A percentile compares a stretch with the other conserved stretches of the same genome.
These are phyloP conservation scores for Trichocladium uniseriatum DNA, from an alignment of 495 filamentous ascomycete species.

Conservation along the genomic window DNA sequence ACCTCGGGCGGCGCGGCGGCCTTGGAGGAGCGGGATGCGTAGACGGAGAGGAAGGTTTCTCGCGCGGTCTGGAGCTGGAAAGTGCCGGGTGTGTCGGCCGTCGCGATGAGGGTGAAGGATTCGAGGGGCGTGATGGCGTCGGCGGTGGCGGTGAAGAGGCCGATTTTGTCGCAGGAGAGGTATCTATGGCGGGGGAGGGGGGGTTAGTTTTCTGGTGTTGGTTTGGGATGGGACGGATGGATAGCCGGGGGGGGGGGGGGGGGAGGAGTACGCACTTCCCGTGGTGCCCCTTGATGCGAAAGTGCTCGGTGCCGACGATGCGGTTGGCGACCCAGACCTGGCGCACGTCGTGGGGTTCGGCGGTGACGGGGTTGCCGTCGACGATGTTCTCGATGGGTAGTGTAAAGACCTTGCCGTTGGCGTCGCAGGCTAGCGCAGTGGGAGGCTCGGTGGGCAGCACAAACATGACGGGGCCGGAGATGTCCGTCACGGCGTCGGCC, in stretches of 20 bases:
- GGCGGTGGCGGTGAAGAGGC: constrained; percentile 62
- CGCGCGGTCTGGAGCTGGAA: constrained; percentile 61
- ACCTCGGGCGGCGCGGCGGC: constrained; percentile 48
- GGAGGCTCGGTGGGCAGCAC: constrained; percentile 61
- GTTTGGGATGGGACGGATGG: neutral
- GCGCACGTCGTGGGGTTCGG: constrained; percentile 87
- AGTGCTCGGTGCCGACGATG: constrained; percentile 69
- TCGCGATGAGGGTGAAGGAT: constrained; percentile 61
- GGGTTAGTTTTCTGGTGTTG: neutral
- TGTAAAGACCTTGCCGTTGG: constrained; percentile 73
- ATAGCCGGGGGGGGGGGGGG: neutral
- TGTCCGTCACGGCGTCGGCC: constrained; percentile 62
- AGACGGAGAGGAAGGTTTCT: constrained; percentile 51
- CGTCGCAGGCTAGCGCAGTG: constrained; percentile 72
- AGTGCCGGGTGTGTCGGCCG: constrained; percentile 51
- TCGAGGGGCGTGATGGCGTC: constrained; percentile 79
- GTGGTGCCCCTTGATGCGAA: constrained; percentile 80
- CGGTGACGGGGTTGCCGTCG: constrained; percentile 63
- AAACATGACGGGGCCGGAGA: constrained; percentile 76
- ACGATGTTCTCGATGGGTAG: constrained; percentile 73
- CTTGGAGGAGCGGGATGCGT: constrained; percentile 34
- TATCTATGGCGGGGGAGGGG: constrained; percentile 34
- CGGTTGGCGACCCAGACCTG: constrained; percentile 90
- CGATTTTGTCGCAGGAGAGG: constrained; percentile 74
- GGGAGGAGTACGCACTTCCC: constrained; percentile 51